Evolutionary conservation across 164 flowering plant species (phyloP).

Genomic region (Akebia trifoliata): DNA sequence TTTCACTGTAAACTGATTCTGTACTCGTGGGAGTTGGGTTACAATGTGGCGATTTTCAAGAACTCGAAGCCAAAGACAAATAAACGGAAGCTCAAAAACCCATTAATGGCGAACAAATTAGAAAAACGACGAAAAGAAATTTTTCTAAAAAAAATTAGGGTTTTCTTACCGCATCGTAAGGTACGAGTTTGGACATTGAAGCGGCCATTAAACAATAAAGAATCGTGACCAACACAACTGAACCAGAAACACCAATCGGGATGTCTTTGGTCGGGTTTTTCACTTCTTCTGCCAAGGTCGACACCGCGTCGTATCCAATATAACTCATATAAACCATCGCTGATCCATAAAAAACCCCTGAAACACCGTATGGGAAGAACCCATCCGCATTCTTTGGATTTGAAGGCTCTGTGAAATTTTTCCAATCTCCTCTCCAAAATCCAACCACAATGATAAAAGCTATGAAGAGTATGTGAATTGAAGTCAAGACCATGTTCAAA

Average conservation of each 20-base stretch:
- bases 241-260: slow-evolving; percentile 76
- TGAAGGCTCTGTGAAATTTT: slow-evolving; percentile 51
- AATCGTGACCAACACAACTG: slow-evolving; percentile 59
- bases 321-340: slow-evolving; percentile 77
- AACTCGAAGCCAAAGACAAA: background rate
- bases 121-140: background rate
- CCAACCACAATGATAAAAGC: slow-evolving; percentile 63
- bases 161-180: slow-evolving; percentile 61
- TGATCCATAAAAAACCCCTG: slow-evolving; percentile 69
- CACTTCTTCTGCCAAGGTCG: slow-evolving; percentile 87
- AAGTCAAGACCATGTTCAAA: slow-evolving; percentile 72
- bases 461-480: slow-evolving; percentile 64
- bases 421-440: slow-evolving; percentile 60
- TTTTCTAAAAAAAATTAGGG: background rate
- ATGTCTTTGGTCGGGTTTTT: slow-evolving; percentile 55
- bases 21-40: background rate
- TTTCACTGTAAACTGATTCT: background rate
- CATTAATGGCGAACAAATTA: background rate
- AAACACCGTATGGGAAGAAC: slow-evolving; percentile 52
- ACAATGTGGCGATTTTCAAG: no score
- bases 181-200: slow-evolving; percentile 70
- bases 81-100: no score
- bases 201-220: slow-evolving; percentile 83
- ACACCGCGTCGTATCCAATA: slow-evolving; percentile 88
- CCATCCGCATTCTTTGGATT: slow-evolving; percentile 43